Percentiles rank a stretch among this genome's conserved stretches.
Evolutionary conservation across 2,329 filamentous ascomycete species (phyloP).

Genomic region (Ophiognomonia clavigignenti-juglandacearum): DNA sequence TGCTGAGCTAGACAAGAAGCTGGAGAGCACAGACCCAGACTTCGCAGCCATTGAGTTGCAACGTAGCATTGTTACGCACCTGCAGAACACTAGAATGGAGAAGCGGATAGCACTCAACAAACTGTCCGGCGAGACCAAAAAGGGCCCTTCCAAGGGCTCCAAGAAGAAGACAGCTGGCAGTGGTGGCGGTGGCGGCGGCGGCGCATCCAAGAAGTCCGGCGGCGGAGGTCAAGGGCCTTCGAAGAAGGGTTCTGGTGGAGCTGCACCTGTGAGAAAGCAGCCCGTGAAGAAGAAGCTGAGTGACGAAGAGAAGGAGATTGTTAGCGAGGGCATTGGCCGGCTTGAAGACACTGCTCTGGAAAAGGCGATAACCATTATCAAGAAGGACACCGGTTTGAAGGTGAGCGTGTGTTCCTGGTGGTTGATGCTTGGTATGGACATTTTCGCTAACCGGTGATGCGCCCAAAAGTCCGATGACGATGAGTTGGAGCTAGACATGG

Average conservation of each 20-base stretch:
- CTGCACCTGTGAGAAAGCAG: constrained; percentile 26
- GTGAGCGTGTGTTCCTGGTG: constrained; percentile 38
- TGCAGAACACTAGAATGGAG: constrained; percentile 68
- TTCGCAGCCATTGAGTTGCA: constrained; percentile 50
- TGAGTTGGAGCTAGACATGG: constrained; percentile 56
- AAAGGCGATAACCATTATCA: constrained; percentile 83
- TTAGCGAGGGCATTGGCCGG: constrained; percentile 78
- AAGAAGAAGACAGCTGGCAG: constrained; percentile 41
- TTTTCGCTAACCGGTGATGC: constrained; percentile 22
- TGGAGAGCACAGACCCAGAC: constrained; percentile 46
- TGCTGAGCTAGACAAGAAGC: constrained; percentile 50
- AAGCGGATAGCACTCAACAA: constrained; percentile 62
- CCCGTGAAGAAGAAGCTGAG: constrained; percentile 59
- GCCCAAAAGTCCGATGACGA: constrained; percentile 53
- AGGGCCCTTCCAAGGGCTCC: constrained; percentile 47
- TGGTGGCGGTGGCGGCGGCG: constrained; percentile 10
- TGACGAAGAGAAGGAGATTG: constrained; percentile 82
- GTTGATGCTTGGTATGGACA: neutral
- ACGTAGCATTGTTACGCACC: constrained; percentile 56
- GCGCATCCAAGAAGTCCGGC: constrained; percentile 36
- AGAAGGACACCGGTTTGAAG: constrained; percentile 73
- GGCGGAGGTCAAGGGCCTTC: constrained; percentile 26
- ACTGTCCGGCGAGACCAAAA: constrained; percentile 54
- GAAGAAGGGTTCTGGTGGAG: constrained; percentile 29
- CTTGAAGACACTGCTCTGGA: constrained; percentile 75